A percentile compares a stretch with the other conserved stretches of the same genome.
These are phyloP conservation scores for Beauveria varroae DNA, from an alignment of 2,329 filamentous ascomycete species.

Conservation along the genomic window DNA sequence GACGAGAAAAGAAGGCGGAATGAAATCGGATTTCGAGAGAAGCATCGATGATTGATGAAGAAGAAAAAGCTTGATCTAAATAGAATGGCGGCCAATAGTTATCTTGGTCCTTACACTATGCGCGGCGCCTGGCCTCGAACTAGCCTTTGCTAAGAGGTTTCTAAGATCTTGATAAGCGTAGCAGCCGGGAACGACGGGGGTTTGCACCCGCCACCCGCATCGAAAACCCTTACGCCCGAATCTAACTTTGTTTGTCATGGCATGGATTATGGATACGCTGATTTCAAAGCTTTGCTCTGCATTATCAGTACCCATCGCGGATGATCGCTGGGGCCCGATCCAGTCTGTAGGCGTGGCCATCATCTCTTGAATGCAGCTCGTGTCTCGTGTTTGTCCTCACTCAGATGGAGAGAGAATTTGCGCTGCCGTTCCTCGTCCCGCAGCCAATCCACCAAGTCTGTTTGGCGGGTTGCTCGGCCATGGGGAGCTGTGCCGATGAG, in stretches of 20 bases:
- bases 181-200: not conserved
- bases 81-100: not conserved
- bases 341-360: not conserved
- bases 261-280: not conserved
- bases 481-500: no score
- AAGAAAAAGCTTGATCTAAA: not conserved
- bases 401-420: no score
- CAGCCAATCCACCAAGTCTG: no score
- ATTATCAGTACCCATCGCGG: not conserved
- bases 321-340: not conserved
- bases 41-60: not conserved
- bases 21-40: not conserved
- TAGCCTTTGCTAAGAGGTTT: slow-evolving; percentile 3
- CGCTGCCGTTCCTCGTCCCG: no score
- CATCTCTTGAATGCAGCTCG: slow-evolving; percentile 8
- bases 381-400: not conserved
- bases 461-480: no score
- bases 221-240: no score
- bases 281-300: not conserved
- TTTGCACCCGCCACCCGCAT: not conserved
- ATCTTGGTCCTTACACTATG: not conserved
- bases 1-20: not conserved
- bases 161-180: slow-evolving; percentile 6
- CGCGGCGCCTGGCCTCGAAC: not conserved
- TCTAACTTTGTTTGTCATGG: no score